These are phyloP conservation scores for Rhizomucor pusillus DNA, from an alignment of 371 early-diverging fungal genomes.

Conservation along the genomic window DNA sequence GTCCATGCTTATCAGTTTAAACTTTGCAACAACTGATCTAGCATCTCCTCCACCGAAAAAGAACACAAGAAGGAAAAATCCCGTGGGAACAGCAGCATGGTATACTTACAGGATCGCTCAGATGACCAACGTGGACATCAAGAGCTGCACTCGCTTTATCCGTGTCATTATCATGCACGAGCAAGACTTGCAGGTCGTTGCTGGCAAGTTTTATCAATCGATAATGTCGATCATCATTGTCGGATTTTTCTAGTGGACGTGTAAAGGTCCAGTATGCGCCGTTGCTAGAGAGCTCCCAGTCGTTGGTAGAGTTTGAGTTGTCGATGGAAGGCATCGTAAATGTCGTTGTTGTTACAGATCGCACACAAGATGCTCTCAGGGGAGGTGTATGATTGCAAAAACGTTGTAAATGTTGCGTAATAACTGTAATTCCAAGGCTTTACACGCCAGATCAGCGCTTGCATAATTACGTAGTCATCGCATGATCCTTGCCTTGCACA, in stretches of 20 bases:
- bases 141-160: constrained; percentile 91
- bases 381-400: too few species aligned
- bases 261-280: constrained; percentile 40
- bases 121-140: constrained; percentile 92
- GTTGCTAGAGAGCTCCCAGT: constrained; percentile 33
- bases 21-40: too few species aligned
- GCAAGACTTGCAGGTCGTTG: constrained; percentile 78
- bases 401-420: too few species aligned
- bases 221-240: constrained; percentile 81
- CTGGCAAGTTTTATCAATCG: constrained; percentile 70
- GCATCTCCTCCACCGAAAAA: constrained; percentile 1
- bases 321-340: too few species aligned
- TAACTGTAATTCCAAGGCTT: too few species aligned
- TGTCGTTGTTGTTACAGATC: too few species aligned
- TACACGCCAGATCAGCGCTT: too few species aligned
- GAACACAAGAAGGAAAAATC: constrained; percentile 7
- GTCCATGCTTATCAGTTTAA: too few species aligned
- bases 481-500: too few species aligned
- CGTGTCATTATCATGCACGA: constrained; percentile 78
- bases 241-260: constrained; percentile 51
- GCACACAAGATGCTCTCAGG: too few species aligned
- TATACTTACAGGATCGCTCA: constrained; percentile 71
- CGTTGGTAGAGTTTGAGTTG: constrained; percentile 1
- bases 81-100: background rate
- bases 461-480: too few species aligned